These are phyloP conservation scores for Penicillium coprophilum DNA, from an alignment of 495 filamentous ascomycete species.

Conservation along the genomic window DNA sequence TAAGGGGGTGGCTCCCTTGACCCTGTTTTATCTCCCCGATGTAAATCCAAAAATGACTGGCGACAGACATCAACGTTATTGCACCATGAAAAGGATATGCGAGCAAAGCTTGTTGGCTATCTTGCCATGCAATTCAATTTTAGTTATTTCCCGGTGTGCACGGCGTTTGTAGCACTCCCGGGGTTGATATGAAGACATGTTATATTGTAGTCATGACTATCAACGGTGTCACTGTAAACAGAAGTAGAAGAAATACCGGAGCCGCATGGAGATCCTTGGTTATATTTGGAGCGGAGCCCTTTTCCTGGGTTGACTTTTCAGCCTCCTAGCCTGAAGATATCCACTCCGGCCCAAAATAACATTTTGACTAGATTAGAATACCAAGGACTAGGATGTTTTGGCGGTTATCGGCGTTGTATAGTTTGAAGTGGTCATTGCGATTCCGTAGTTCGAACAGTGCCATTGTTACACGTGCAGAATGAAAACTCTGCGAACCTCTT, in stretches of 20 bases:
- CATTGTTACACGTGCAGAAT: constrained; percentile 14
- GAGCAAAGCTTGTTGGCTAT: constrained; percentile 8
- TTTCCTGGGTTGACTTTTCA: constrained; percentile 18
- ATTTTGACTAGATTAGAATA: neutral
- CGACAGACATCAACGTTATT: neutral
- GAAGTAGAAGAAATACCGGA: neutral
- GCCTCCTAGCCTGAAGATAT: neutral
- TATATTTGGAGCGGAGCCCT: constrained; percentile 1
- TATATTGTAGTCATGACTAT: neutral
- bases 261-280: constrained; percentile 17
- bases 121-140: constrained; percentile 1
- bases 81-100: neutral
- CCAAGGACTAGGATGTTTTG: neutral
- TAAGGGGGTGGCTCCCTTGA: constrained; percentile 18
- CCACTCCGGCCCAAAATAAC: neutral
- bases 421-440: neutral
- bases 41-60: neutral
- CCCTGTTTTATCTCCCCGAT: neutral
- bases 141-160: constrained; percentile 6
- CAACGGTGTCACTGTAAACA: neutral
- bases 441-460: neutral
- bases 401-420: neutral
- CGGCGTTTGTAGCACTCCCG: neutral
- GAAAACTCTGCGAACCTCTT: neutral
- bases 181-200: constrained; percentile 4